Conservation (phyloP, 1,284 basidiomycete genomes). For the Pseudozyma sp. region DNA sequence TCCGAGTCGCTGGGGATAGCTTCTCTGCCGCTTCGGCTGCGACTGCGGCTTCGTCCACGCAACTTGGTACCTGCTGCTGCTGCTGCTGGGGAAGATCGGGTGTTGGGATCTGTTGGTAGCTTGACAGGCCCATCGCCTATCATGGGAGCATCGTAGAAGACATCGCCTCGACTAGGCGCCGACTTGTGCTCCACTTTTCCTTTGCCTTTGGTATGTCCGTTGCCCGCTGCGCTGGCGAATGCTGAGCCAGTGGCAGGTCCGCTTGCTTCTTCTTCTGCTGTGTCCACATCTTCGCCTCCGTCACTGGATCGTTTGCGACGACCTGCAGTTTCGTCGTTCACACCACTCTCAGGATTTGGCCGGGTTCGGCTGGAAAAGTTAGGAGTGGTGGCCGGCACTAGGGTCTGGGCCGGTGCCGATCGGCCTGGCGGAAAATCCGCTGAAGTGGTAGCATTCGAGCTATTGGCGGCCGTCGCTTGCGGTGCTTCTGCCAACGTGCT, state of each 20-base stretch:
- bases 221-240: not conserved
- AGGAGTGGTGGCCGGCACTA: slow-evolving; percentile 38
- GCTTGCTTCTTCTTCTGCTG: slow-evolving; percentile 36
- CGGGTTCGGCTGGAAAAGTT: slow-evolving; percentile 14
- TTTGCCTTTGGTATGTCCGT: slow-evolving; percentile 26
- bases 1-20: slow-evolving; percentile 23
- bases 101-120: slow-evolving; percentile 2
- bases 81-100: slow-evolving; percentile 5
- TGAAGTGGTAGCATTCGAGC: slow-evolving; percentile 1
- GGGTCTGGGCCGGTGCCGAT: slow-evolving; percentile 50
- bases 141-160: not conserved
- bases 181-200: slow-evolving; percentile 17
- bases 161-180: slow-evolving; percentile 12
- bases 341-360: slow-evolving; percentile 8
- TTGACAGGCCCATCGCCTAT: slow-evolving; percentile 18
- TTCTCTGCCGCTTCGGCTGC: slow-evolving; percentile 30
- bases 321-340: slow-evolving; percentile 1
- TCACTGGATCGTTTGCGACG: slow-evolving; percentile 35
- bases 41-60: slow-evolving; percentile 26
- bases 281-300: slow-evolving; percentile 44
- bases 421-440: slow-evolving; percentile 52
- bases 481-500: slow-evolving; percentile 70
- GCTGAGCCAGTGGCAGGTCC: slow-evolving; percentile 1
- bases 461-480: slow-evolving; percentile 3
- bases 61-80: slow-evolving; percentile 1